Evolutionary conservation across 2,329 filamentous ascomycete species (phyloP).

Genomic region (Aspergillus arachidicola): DNA sequence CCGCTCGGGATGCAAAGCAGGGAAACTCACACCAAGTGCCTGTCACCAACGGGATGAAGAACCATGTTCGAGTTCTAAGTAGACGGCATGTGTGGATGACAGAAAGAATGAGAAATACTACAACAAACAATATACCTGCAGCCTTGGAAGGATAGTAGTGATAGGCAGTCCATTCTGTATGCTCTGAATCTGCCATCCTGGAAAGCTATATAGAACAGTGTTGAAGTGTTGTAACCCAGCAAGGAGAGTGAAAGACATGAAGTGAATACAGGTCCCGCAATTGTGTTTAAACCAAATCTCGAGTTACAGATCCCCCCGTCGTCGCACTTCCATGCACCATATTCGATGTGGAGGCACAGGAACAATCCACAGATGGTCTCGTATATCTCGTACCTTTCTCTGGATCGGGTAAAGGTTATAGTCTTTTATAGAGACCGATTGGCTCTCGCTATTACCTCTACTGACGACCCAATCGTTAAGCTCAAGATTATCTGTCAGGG

Average conservation of each 20-base stretch:
- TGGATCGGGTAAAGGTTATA: slow-evolving; percentile 10
- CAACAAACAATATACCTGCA: slow-evolving; percentile 27
- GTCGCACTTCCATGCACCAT: background rate
- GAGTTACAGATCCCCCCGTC: background rate
- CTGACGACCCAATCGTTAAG: background rate
- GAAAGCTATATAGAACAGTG: background rate
- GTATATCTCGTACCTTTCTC: slow-evolving; percentile 24
- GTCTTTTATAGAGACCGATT: background rate
- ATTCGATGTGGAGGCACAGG: no score
- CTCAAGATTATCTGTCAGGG: background rate
- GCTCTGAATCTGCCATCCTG: slow-evolving; percentile 1
- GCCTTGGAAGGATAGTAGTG: slow-evolving; percentile 28
- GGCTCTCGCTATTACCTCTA: background rate
- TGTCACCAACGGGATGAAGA: slow-evolving; percentile 32
- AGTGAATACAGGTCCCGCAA: background rate
- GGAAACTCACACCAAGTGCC: slow-evolving; percentile 40
- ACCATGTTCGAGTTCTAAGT: slow-evolving; percentile 28
- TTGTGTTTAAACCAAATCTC: background rate
- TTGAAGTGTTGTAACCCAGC: background rate
- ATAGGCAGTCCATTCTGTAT: slow-evolving; percentile 19
- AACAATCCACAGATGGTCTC: slow-evolving; percentile 5
- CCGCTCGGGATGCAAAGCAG: background rate
- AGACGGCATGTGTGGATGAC: slow-evolving; percentile 26
- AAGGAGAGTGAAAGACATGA: background rate
- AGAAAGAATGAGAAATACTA: slow-evolving; percentile 24